A percentile compares a stretch with the other conserved stretches of the same genome.
phyloP scores from a whole-genome alignment of 2,329 filamentous ascomycete genomes.

The Aureobasidium melanogenum region DNA sequence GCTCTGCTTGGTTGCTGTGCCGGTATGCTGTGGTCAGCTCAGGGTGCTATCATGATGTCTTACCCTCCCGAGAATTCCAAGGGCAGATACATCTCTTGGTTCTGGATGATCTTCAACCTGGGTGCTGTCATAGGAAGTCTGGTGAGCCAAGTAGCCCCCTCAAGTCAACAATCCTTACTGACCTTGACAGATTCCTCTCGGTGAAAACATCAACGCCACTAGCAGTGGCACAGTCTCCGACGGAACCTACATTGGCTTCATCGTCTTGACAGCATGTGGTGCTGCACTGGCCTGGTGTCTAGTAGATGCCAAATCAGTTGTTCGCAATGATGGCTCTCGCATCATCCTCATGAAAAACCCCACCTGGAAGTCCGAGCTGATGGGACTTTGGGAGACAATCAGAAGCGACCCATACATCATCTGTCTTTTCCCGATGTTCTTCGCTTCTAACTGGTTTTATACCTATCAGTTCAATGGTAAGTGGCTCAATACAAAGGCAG shows the following conservation, averaged over 20 bases:
- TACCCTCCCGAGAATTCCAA: constrained; percentile 76
- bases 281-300: constrained; percentile 61
- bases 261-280: constrained; percentile 70
- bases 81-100: constrained; percentile 80
- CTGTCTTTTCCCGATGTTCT: constrained; percentile 72
- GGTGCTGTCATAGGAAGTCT: constrained; percentile 78
- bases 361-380: constrained; percentile 70
- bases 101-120: constrained; percentile 93
- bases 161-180: not conserved
- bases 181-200: constrained; percentile 54
- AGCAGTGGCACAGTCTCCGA: constrained; percentile 49
- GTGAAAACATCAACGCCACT: constrained; percentile 57
- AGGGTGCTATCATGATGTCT: constrained; percentile 82
- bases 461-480: constrained; percentile 55
- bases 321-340: constrained; percentile 66
- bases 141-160: constrained; percentile 34
- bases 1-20: constrained; percentile 70
- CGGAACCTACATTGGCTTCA: constrained; percentile 82
- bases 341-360: constrained; percentile 89
- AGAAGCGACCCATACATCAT: constrained; percentile 63
- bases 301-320: constrained; percentile 61
- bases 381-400: constrained; percentile 67
- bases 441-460: constrained; percentile 72
- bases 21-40: constrained; percentile 71
- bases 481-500: too few species aligned